phyloP scores from a whole-genome alignment of 805 yeast genomes.

The Kodamaea sagamina region DNA sequence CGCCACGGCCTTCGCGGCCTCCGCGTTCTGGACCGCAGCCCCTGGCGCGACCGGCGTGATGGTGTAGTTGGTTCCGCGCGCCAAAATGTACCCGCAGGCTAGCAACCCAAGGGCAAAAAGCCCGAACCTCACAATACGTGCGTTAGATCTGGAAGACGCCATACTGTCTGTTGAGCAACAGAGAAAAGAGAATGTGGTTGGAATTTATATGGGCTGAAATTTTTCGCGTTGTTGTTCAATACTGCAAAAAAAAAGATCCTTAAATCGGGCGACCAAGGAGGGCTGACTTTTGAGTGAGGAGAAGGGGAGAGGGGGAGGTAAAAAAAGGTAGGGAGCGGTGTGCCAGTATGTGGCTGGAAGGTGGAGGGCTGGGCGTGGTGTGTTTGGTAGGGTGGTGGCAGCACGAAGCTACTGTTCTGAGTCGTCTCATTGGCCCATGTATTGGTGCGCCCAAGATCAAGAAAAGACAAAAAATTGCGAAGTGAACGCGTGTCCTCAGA shows the following conservation, averaged over 20 bases:
- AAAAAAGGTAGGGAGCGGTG: no score
- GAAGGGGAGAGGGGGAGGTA: no score
- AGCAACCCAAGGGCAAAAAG: slow-evolving; percentile 48
- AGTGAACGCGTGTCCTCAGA: slow-evolving; percentile 4
- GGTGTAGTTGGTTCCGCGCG: slow-evolving; percentile 51
- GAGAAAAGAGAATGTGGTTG: neutral
- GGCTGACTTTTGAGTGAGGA: no score
- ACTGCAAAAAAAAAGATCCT: neutral
- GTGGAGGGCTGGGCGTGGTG: no score
- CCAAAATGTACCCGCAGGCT: slow-evolving; percentile 49
- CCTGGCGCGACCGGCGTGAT: slow-evolving; percentile 5
- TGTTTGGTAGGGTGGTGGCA: no score
- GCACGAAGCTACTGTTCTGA: neutral
- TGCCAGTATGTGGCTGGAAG: no score
- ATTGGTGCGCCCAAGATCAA: neutral
- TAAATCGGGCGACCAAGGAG: slow-evolving; percentile 2
- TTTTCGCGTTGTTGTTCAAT: slow-evolving; percentile 6
- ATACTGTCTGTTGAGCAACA: slow-evolving; percentile 19
- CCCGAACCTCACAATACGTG: slow-evolving; percentile 50
- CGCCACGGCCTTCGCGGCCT: slow-evolving; percentile 11
- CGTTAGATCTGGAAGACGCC: slow-evolving; percentile 45
- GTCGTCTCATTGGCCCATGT: no score
- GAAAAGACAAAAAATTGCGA: neutral
- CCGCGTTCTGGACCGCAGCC: slow-evolving; percentile 13
- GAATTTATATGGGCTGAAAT: slow-evolving; percentile 10